phyloP scores from a whole-genome alignment of 768 basidiomycete species.

The Podaxis pistillaris region DNA sequence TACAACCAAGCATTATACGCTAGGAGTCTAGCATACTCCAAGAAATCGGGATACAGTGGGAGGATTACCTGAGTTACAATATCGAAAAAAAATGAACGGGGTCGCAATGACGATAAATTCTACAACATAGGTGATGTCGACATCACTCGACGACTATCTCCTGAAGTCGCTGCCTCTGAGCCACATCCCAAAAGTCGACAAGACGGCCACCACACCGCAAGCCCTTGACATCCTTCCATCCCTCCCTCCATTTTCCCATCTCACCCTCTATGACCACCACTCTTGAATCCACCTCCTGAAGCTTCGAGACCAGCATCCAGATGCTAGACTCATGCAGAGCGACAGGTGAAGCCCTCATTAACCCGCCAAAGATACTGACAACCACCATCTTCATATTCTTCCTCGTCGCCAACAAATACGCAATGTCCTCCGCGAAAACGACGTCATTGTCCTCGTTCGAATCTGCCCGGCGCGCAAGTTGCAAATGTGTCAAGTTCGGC shows the following conservation, averaged over 20 bases:
- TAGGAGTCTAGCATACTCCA: background rate
- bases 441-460: constrained; percentile 42
- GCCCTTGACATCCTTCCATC: constrained; percentile 20
- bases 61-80: background rate
- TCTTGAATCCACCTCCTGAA: constrained; percentile 23
- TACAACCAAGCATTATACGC: background rate
- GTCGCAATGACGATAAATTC: background rate
- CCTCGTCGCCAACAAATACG: constrained; percentile 25
- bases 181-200: constrained; percentile 21
- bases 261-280: constrained; percentile 23
- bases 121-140: background rate
- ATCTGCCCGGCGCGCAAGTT: constrained; percentile 37
- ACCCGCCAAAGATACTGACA: constrained; percentile 30
- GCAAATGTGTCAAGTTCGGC: constrained; percentile 36
- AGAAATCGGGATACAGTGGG: background rate
- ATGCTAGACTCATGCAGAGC: constrained; percentile 24
- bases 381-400: constrained; percentile 33
- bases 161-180: background rate
- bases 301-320: constrained; percentile 23
- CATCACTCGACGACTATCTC: background rate
- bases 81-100: background rate
- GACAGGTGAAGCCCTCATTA: constrained; percentile 12
- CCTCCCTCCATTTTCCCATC: constrained; percentile 25
- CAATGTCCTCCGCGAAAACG: constrained; percentile 33
- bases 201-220: constrained; percentile 20